Percentiles rank a stretch among this genome's conserved stretches.
Conservation (phyloP, 352 stramenopile genomes). For the Elongisporangium senticosum region DNA sequence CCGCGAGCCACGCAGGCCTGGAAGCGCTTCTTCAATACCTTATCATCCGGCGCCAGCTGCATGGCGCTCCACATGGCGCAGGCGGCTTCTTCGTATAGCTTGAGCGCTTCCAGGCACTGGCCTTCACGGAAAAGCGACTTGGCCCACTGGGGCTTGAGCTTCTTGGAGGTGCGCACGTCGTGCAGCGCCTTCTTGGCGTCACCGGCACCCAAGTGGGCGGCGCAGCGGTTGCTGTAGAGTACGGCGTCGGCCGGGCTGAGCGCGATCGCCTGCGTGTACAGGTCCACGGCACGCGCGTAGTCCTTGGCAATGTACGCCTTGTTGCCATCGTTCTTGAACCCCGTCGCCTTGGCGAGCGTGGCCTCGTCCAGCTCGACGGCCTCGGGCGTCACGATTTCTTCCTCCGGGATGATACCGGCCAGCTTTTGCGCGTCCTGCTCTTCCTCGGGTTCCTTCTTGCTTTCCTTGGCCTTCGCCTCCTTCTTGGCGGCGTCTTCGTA, state of each 20-base stretch:
- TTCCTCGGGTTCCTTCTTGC: conserved; percentile 17
- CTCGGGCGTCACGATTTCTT: conserved; percentile 43
- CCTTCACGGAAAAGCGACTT: conserved; percentile 83
- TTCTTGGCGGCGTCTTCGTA: conserved; percentile 41
- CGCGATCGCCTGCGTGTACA: conserved; percentile 62
- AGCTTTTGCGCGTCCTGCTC: conserved; percentile 43
- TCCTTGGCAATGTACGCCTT: conserved; percentile 64
- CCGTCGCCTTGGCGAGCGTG: conserved; percentile 28
- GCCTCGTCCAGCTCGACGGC: conserved; percentile 30
- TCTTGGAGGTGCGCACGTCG: conserved; percentile 74
- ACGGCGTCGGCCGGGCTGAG: conserved; percentile 51
- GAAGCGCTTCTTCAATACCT: conserved; percentile 76
- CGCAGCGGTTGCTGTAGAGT: conserved; percentile 83
- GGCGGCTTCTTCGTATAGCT: conserved; percentile 68
- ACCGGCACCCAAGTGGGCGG: conserved; percentile 46
- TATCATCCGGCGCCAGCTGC: conserved; percentile 65
- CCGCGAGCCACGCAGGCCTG: conserved; percentile 71
- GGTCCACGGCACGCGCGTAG: conserved; percentile 35
- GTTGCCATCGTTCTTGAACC: conserved; percentile 69
- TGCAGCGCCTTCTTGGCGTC: conserved; percentile 64
- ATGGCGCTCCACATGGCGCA: conserved; percentile 71
- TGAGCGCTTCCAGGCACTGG: conserved; percentile 72
- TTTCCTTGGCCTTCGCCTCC: conserved; percentile 20
- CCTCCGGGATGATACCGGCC: conserved; percentile 30
- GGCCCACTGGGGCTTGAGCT: conserved; percentile 76